phyloP scores from a whole-genome alignment of 2,329 filamentous ascomycete species.

The Diaporthe citriasiana region DNA sequence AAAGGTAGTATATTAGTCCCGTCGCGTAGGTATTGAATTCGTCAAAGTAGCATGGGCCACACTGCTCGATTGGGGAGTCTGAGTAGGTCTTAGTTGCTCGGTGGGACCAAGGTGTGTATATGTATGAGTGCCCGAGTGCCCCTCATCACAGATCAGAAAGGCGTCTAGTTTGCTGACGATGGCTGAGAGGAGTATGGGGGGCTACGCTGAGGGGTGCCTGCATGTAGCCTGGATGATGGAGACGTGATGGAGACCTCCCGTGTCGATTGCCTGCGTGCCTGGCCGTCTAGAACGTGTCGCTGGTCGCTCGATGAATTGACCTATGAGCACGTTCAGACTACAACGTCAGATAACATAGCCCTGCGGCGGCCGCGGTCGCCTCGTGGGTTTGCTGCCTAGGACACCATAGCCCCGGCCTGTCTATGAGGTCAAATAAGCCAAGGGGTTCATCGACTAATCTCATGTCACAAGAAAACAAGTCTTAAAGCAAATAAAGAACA shows the following conservation, averaged over 20 bases:
- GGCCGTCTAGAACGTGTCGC: neutral
- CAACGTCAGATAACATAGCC: neutral
- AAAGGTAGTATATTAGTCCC: no score
- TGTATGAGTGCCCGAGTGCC: neutral
- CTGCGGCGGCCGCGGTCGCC: neutral
- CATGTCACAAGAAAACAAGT: neutral
- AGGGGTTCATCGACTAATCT: neutral
- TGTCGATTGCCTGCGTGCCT: neutral
- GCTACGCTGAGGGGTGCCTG: neutral
- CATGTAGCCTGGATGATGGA: neutral
- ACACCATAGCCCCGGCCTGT: neutral
- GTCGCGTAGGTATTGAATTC: neutral
- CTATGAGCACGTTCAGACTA: neutral
- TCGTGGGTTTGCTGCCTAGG: neutral
- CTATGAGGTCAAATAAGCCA: neutral
- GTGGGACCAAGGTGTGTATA: neutral
- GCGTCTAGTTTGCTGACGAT: neutral
- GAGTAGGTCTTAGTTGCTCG: neutral
- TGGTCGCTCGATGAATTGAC: neutral
- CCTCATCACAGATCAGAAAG: neutral
- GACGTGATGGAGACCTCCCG: neutral
- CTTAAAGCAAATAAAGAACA: no score
- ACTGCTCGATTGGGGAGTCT: neutral
- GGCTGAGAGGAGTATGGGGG: neutral
- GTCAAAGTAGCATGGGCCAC: neutral